phyloP scores from a whole-genome alignment of 208 protist species.

The Trypanosoma caninum region DNA sequence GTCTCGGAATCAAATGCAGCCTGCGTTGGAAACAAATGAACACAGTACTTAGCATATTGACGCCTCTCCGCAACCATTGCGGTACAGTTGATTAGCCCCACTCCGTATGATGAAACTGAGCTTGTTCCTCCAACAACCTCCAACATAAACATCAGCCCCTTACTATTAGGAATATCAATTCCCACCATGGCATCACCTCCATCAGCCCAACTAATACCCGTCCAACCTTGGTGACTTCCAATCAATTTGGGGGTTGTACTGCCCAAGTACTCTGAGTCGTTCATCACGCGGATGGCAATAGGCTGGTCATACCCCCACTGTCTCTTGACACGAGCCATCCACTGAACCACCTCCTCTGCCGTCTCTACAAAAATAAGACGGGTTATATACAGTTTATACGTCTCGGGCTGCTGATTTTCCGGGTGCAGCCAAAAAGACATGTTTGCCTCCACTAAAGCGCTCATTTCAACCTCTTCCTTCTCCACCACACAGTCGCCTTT shows the following conservation, averaged over 20 bases:
- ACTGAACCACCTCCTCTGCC: constrained; percentile 65
- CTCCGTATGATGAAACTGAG: constrained; percentile 37
- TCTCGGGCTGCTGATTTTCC: constrained; percentile 14
- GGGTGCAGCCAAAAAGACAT: constrained; percentile 14
- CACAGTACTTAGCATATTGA: constrained; percentile 74
- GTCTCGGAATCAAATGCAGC: constrained; percentile 65
- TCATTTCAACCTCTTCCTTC: constrained; percentile 9
- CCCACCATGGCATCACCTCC: constrained; percentile 22
- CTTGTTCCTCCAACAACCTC: constrained; percentile 47
- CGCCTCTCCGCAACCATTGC: constrained; percentile 58
- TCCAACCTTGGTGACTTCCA: constrained; percentile 26
- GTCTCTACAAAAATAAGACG: constrained; percentile 82
- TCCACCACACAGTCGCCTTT: not conserved
- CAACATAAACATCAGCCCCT: constrained; percentile 69
- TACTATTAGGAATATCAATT: constrained; percentile 47
- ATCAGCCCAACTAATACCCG: constrained; percentile 35
- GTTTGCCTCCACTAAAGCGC: not conserved
- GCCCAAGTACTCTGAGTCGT: constrained; percentile 44
- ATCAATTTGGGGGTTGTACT: constrained; percentile 49
- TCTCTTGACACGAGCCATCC: constrained; percentile 46
- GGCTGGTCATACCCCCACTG: constrained; percentile 72
- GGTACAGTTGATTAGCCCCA: constrained; percentile 66
- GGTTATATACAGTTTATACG: constrained; percentile 49
- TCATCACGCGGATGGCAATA: constrained; percentile 57
- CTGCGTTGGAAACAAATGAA: constrained; percentile 70